phyloP scores from a whole-genome alignment of 768 basidiomycete species.

The Fistulinella prunicolor region DNA sequence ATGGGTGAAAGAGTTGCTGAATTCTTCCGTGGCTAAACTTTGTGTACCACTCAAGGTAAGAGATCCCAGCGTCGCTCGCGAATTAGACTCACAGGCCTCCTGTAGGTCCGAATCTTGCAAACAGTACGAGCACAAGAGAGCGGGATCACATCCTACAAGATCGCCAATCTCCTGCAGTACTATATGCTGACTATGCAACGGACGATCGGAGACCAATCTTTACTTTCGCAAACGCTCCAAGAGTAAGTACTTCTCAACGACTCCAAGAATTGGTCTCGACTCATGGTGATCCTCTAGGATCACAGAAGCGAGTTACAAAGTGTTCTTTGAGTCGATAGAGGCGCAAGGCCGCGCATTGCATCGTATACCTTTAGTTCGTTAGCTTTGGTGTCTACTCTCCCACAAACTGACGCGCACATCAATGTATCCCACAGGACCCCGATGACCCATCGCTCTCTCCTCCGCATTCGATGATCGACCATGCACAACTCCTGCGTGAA shows the following conservation, averaged over 20 bases:
- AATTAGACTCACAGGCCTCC: not conserved
- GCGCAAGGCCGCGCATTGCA: slow-evolving; percentile 70
- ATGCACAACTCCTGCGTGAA: slow-evolving; percentile 80
- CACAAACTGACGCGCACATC: not conserved
- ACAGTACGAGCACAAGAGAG: slow-evolving; percentile 93
- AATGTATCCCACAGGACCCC: slow-evolving; percentile 42
- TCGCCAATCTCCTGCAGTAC: slow-evolving; percentile 93
- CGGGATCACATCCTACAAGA: slow-evolving; percentile 86
- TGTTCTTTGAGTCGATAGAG: slow-evolving; percentile 87
- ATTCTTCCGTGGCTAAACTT: slow-evolving; percentile 76
- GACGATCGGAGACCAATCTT: slow-evolving; percentile 82
- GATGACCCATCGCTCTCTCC: slow-evolving; percentile 72
- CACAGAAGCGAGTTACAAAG: slow-evolving; percentile 73
- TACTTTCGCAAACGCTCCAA: slow-evolving; percentile 70
- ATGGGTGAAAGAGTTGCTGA: slow-evolving; percentile 78
- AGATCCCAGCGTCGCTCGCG: not conserved
- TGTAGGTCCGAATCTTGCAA: slow-evolving; percentile 84
- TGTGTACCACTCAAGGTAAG: slow-evolving; percentile 84
- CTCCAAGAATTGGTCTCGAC: too few relatives aligned
- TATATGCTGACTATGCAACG: slow-evolving; percentile 90
- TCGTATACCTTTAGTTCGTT: slow-evolving; percentile 51
- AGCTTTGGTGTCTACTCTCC: not conserved
- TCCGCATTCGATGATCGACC: slow-evolving; percentile 76
- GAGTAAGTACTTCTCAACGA: slow-evolving; percentile 67
- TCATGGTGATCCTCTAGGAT: slow-evolving; percentile 46